These are phyloP conservation scores for Rickenella mellea DNA, from an alignment of 768 basidiomycete genomes.

Conservation along the genomic window DNA sequence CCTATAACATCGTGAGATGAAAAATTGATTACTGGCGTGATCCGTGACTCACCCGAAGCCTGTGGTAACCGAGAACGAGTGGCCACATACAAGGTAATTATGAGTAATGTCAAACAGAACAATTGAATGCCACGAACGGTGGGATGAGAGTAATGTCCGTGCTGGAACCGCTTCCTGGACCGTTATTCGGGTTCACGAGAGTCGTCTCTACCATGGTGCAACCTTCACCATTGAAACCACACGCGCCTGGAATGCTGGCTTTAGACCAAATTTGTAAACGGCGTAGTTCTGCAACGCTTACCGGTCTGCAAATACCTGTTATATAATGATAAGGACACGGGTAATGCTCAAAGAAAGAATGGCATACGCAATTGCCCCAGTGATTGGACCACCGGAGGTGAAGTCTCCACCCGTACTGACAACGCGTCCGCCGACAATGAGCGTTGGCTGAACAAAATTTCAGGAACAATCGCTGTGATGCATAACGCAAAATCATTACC, in stretches of 20 bases:
- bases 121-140: constrained; percentile 22
- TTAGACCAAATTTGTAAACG: neutral
- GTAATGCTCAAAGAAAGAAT: neutral
- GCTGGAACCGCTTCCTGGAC: constrained; percentile 22
- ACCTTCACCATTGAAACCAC: constrained; percentile 29
- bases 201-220: constrained; percentile 31
- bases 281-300: neutral
- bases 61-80: constrained; percentile 28
- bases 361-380: constrained; percentile 26
- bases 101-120: constrained; percentile 8
- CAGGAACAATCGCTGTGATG: neutral
- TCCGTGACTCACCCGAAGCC: constrained; percentile 24
- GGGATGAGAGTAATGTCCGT: constrained; percentile 30
- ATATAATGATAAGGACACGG: neutral
- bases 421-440: constrained; percentile 13
- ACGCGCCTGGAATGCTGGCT: constrained; percentile 16
- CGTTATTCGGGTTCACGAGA: constrained; percentile 24
- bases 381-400: constrained; percentile 18
- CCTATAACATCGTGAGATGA: constrained; percentile 10
- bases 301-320: constrained; percentile 24
- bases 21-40: neutral
- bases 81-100: constrained; percentile 16
- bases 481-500: neutral
- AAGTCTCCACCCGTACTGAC: constrained; percentile 23
- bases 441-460: constrained; percentile 16